Conservation (phyloP, 2,329 filamentous ascomycete genomes). For the Chaetothyriales sp. region DNA sequence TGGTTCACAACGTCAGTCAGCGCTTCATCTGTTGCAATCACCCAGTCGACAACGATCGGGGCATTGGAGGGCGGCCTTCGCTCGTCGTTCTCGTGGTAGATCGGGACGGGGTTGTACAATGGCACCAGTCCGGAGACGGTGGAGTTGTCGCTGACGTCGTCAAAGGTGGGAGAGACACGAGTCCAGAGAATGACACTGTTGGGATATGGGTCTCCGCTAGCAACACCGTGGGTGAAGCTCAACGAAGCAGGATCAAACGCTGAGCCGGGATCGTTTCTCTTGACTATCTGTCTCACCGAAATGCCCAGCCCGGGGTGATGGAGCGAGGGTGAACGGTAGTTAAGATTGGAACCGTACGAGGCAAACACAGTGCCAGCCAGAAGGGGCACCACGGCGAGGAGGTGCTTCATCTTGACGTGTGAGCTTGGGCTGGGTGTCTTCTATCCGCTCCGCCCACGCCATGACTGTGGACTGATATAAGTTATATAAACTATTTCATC, state of each 20-base stretch:
- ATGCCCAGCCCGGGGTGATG: conserved; percentile 50
- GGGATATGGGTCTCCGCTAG: conserved; percentile 32
- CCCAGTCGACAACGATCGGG: conserved; percentile 54
- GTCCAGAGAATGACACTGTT: conserved; percentile 33
- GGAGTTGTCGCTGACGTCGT: conserved; percentile 35
- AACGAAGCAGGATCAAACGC: conserved; percentile 33
- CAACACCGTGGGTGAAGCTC: conserved; percentile 51
- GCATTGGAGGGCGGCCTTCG: conserved; percentile 40
- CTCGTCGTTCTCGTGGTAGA: conserved; percentile 36
- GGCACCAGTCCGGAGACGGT: conserved; percentile 43
- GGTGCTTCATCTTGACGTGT: neutral
- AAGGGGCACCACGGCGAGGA: neutral
- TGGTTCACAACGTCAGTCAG: conserved; percentile 35
- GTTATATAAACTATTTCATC: no score
- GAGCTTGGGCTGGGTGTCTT: neutral
- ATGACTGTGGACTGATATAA: no score
- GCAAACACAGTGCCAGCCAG: conserved; percentile 3
- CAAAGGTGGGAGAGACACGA: conserved; percentile 25
- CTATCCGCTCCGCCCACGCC: no score
- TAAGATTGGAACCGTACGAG: conserved; percentile 37
- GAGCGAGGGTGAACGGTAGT: conserved; percentile 52
- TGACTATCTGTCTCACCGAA: conserved; percentile 46
- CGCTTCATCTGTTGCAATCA: conserved; percentile 37
- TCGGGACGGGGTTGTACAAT: conserved; percentile 32
- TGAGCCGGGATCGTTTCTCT: conserved; percentile 35